A percentile compares a stretch with the other conserved stretches of the same genome.
phyloP scores from a whole-genome alignment of 352 stramenopile species.

The Phytopythium litorale region DNA sequence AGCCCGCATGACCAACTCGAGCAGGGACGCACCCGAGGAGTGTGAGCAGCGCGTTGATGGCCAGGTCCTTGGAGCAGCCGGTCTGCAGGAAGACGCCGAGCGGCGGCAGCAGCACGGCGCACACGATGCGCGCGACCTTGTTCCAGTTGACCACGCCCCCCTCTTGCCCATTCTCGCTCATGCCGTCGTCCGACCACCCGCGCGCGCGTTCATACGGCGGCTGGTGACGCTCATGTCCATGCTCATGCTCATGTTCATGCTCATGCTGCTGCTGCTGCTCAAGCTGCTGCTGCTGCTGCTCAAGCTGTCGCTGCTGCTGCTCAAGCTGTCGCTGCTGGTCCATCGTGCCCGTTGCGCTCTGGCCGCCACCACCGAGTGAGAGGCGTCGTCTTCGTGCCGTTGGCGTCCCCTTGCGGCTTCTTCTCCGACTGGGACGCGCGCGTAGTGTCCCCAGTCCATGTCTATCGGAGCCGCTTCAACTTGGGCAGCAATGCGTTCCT shows the following conservation, averaged over 20 bases:
- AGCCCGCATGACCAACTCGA: not conserved
- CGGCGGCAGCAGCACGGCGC: slow-evolving; percentile 41
- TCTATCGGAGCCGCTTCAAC: too few relatives aligned
- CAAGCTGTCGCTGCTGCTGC: too few relatives aligned
- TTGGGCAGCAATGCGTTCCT: too few relatives aligned
- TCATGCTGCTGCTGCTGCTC: too few relatives aligned
- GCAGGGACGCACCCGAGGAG: slow-evolving; percentile 30
- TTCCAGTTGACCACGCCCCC: slow-evolving; percentile 25
- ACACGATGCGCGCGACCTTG: slow-evolving; percentile 42
- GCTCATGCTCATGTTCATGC: too few relatives aligned
- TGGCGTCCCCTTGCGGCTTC: not conserved
- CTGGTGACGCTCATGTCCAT: slow-evolving; percentile 10
- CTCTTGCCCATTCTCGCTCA: not conserved
- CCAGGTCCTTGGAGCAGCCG: slow-evolving; percentile 53
- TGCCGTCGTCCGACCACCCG: slow-evolving; percentile 25
- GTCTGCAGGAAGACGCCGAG: slow-evolving; percentile 56
- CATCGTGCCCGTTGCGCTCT: too few relatives aligned
- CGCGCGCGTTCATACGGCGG: slow-evolving; percentile 11
- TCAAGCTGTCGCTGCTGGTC: too few relatives aligned
- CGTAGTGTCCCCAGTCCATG: not conserved
- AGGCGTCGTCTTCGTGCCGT: not conserved
- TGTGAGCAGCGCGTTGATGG: slow-evolving; percentile 65
- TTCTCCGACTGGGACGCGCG: not conserved
- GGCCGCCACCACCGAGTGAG: too few relatives aligned
- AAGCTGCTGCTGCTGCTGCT: too few relatives aligned